These are phyloP conservation scores for Sugiyamaella novakii DNA, from an alignment of 1,139 yeast species.

Conservation along the genomic window DNA sequence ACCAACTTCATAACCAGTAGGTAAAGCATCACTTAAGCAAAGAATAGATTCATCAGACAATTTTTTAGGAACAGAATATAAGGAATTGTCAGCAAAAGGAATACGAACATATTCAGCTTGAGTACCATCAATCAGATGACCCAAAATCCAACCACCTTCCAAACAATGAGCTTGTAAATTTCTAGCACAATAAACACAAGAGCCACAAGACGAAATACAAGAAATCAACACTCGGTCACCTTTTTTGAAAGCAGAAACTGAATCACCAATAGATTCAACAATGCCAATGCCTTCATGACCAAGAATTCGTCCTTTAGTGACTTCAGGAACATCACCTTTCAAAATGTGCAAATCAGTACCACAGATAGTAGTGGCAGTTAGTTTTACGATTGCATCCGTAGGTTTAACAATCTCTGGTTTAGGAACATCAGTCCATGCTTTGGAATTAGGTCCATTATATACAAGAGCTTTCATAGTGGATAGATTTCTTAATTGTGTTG, in stretches of 20 bases:
- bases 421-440: slow-evolving; percentile 43
- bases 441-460: slow-evolving; percentile 47
- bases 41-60: slow-evolving; percentile 45
- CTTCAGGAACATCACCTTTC: slow-evolving; percentile 55
- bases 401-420: slow-evolving; percentile 44
- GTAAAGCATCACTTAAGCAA: slow-evolving; percentile 50
- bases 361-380: slow-evolving; percentile 51
- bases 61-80: slow-evolving; percentile 43
- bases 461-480: slow-evolving; percentile 49
- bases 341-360: slow-evolving; percentile 54
- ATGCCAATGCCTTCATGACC: slow-evolving; percentile 60
- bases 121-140: slow-evolving; percentile 42
- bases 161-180: slow-evolving; percentile 48
- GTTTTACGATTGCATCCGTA: slow-evolving; percentile 50
- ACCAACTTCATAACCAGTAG: slow-evolving; percentile 53
- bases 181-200: slow-evolving; percentile 52
- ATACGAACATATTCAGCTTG: slow-evolving; percentile 51
- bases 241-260: slow-evolving; percentile 43
- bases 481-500: slow-evolving; percentile 13
- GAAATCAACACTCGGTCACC: slow-evolving; percentile 53
- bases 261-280: slow-evolving; percentile 46
- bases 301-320: slow-evolving; percentile 48
- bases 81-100: slow-evolving; percentile 45
- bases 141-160: slow-evolving; percentile 51
- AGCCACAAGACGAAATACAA: slow-evolving; percentile 54